Evolutionary conservation across 129 eudicot species (phyloP), one percentile per base, ranked within the genome.

Genomic region (Solidago caesia): DNA sequence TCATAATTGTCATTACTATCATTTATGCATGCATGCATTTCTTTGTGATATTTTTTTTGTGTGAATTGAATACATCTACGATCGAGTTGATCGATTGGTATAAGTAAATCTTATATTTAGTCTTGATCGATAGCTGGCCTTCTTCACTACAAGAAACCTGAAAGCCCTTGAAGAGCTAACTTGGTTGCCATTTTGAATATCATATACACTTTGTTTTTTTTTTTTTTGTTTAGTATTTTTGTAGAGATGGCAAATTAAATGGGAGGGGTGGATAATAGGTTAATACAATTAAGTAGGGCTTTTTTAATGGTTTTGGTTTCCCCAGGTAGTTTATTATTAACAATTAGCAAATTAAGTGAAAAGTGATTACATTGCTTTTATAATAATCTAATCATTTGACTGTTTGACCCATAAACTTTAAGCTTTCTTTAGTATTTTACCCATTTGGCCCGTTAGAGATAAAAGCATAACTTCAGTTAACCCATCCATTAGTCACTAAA

Each of bases 131-230:
- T 89, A 94, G 98, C 87, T 90, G 33, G 98, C 97, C 67, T 84
- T 94, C 56, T 94, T 94, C 83, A 88, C 97, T 14, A 80, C 93
- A 69, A 90, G 96, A 85, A 82, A 90, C 73, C 86, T 90, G 62
- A 79, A 83, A 81, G 98, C 98, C 62, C 63, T 83, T 78, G 97
- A 94, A 82, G 98, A 92, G 80, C 79, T 92, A 57, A 94, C 98
- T 79, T 21, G 11, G 66, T 45, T 51, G 48, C 13, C 47, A 25
- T 53, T 14, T 59, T 43, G 59, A 14, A 44, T 47, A 56, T 60
- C 39, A 55, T 55, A 12, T 33, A 7, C 11, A 6, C 25, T n/a
- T 48, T 8, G 27, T 44, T 41, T 75, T 46, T 27, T 14, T 72
- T n/a, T n/a, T n/a, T n/a, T n/a, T n/a, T n/a, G n/a, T n/a, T 45